Conservation (phyloP, 228 moss, liverwort and hornwort species). For the Sphagnum magellanicum region DNA sequence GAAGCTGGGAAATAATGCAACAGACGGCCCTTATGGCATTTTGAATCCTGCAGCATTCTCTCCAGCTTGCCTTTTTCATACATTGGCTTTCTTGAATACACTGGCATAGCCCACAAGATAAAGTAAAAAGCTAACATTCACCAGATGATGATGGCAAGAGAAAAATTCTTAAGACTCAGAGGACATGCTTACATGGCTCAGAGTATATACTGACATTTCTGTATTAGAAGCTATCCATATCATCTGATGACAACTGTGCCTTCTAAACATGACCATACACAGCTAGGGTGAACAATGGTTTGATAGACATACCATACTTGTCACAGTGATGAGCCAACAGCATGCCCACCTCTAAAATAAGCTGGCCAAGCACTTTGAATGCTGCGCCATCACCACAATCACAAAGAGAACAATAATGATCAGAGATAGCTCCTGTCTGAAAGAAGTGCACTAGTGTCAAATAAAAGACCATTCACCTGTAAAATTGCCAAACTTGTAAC, state of each 20-base stretch:
- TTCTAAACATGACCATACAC: no score
- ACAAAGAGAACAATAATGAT: neutral
- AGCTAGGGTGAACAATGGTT: no score
- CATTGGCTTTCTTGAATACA: constrained; percentile 29
- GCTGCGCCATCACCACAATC: constrained; percentile 31
- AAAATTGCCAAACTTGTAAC: neutral
- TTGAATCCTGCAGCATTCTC: constrained; percentile 58
- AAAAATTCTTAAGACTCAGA: no score
- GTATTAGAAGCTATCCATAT: no score
- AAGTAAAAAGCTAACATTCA: no score
- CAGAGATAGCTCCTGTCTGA: neutral
- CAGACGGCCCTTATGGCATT: constrained; percentile 88
- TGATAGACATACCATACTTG: constrained; percentile 59
- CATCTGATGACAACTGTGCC: no score
- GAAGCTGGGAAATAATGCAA: constrained; percentile 86
- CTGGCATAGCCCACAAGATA: constrained; percentile 14
- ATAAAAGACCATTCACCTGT: no score
- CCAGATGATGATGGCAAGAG: no score
- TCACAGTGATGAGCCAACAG: constrained; percentile 84
- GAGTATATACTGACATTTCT: no score
- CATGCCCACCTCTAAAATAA: constrained; percentile 80
- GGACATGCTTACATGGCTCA: no score
- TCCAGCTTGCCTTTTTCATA: constrained; percentile 47
- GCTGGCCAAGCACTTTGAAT: constrained; percentile 76
- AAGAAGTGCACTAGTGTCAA: neutral